Conservation (phyloP, 768 basidiomycete species). For the Kwoniella pini region DNA sequence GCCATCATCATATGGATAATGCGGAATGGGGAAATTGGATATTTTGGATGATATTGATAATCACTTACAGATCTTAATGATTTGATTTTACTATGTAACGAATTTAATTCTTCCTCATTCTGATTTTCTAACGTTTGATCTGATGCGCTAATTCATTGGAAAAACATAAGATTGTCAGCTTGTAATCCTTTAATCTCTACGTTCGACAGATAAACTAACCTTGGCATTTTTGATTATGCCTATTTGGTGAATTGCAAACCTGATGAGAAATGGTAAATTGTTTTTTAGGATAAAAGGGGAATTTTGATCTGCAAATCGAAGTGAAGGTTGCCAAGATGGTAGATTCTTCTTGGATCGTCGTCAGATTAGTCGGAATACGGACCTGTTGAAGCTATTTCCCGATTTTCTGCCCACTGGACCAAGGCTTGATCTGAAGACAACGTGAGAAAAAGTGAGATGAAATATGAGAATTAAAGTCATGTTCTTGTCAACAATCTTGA, state of each 20-base stretch:
- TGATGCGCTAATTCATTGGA: conserved; percentile 24
- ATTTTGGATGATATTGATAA: no score
- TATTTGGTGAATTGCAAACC: background rate
- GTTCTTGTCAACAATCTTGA: background rate
- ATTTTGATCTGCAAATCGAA: no score
- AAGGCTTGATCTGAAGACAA: no score
- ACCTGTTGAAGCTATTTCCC: no score
- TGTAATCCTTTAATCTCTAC: background rate
- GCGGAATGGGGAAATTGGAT: no score
- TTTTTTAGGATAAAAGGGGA: no score
- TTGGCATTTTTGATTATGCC: conserved; percentile 7
- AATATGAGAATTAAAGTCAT: background rate
- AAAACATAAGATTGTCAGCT: background rate
- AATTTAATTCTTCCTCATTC: conserved; percentile 52
- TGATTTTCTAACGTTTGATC: conserved; percentile 54
- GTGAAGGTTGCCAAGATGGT: no score
- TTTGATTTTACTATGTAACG: conserved; percentile 54
- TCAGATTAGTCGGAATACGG: no score
- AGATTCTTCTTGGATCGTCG: no score
- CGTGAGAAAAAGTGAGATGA: background rate
- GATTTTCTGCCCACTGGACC: no score
- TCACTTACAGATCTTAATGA: conserved; percentile 46
- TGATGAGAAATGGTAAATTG: no score
- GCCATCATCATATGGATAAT: no score
- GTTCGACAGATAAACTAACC: conserved; percentile 6